Conservation (phyloP, 495 filamentous ascomycete species). For the Letharia lupina region DNA sequence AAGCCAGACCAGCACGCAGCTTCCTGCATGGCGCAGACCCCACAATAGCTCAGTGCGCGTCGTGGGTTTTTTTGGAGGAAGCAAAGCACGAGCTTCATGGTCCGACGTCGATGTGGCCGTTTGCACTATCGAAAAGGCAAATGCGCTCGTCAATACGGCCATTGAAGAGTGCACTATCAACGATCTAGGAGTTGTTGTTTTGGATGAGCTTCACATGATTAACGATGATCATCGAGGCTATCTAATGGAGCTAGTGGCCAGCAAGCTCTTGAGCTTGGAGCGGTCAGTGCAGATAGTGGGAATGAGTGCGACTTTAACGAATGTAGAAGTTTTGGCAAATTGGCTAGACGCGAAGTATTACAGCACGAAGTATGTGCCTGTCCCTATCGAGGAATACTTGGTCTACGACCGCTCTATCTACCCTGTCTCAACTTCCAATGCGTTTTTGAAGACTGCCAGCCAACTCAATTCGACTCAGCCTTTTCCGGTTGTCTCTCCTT, state of each 20-base stretch:
- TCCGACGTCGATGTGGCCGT: slow-evolving; percentile 70
- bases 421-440: slow-evolving; percentile 50
- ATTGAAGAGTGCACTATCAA: slow-evolving; percentile 64
- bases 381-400: slow-evolving; percentile 67
- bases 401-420: slow-evolving; percentile 70
- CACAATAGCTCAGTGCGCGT: slow-evolving; percentile 49
- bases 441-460: slow-evolving; percentile 53
- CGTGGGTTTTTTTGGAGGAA: slow-evolving; percentile 69
- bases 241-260: slow-evolving; percentile 69
- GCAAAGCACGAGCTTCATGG: slow-evolving; percentile 56
- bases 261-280: slow-evolving; percentile 63
- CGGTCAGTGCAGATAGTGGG: slow-evolving; percentile 66
- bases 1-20: slow-evolving; percentile 20
- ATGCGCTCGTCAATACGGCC: slow-evolving; percentile 65
- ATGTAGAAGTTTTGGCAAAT: slow-evolving; percentile 55
- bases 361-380: slow-evolving; percentile 62
- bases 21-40: slow-evolving; percentile 26
- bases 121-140: slow-evolving; percentile 85
- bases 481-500: slow-evolving; percentile 35
- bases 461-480: slow-evolving; percentile 40
- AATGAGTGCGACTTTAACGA: slow-evolving; percentile 80
- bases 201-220: slow-evolving; percentile 80
- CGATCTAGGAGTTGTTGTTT: slow-evolving; percentile 57
- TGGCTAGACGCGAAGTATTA: slow-evolving; percentile 70
- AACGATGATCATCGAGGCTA: slow-evolving; percentile 75